These are phyloP conservation scores for Tagetes erecta DNA, from an alignment of 129 eudicot species.

Conservation along the genomic window DNA sequence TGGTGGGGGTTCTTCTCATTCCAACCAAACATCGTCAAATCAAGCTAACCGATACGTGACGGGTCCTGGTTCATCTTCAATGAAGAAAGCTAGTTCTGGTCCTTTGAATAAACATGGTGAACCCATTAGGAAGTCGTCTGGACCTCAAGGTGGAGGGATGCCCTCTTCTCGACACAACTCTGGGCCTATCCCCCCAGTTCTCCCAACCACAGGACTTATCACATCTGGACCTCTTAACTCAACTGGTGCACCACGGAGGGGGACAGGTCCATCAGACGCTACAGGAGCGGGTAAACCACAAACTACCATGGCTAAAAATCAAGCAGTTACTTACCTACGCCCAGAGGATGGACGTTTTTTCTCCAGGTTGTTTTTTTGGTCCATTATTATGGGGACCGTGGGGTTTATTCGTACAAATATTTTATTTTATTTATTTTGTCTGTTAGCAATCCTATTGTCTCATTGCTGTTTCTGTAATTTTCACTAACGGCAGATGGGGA, in stretches of 20 bases:
- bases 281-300: constrained; percentile 48
- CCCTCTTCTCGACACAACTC: constrained; percentile 75
- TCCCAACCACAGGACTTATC: constrained; percentile 80
- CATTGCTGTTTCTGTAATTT: constrained; percentile 33
- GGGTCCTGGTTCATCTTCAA: constrained; percentile 59
- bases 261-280: constrained; percentile 63
- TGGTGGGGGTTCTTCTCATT: constrained; percentile 49
- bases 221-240: constrained; percentile 82
- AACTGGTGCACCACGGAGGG: constrained; percentile 81
- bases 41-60: constrained; percentile 43
- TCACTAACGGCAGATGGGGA: constrained; percentile 50
- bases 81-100: constrained; percentile 80
- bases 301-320: constrained; percentile 56
- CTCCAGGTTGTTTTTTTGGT: constrained; percentile 34
- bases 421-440: background rate
- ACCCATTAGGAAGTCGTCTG: constrained; percentile 80
- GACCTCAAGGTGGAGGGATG: constrained; percentile 76
- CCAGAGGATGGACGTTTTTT: constrained; percentile 31
- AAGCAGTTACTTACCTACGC: constrained; percentile 73
- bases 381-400: background rate
- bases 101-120: constrained; percentile 90
- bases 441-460: constrained; percentile 23
- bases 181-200: constrained; percentile 71
- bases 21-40: constrained; percentile 52
- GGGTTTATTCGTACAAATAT: background rate